Percentiles rank a stretch among this genome's conserved stretches.
phyloP scores from a whole-genome alignment of 768 basidiomycete species.

The Agrocybe chaxingu region DNA sequence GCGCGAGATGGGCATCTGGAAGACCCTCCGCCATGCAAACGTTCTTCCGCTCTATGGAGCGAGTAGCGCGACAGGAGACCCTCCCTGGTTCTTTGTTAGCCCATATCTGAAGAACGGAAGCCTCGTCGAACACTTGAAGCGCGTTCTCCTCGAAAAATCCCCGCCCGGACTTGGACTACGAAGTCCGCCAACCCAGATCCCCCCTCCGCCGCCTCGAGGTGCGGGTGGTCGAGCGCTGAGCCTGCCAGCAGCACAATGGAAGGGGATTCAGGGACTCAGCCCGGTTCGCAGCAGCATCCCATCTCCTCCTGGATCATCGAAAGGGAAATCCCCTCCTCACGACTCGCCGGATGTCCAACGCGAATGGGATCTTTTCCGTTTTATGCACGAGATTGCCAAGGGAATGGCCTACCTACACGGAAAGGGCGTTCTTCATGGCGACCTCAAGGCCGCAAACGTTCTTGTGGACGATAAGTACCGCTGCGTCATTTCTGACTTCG shows the following conservation, averaged over 20 bases:
- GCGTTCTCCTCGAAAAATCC: conserved; percentile 22
- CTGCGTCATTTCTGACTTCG: conserved; percentile 82
- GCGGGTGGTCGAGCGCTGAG: conserved; percentile 11
- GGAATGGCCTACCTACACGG: conserved; percentile 83
- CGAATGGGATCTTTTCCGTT: conserved; percentile 49
- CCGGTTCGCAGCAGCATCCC: conserved; percentile 1
- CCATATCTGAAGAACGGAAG: conserved; percentile 68
- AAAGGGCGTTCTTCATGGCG: conserved; percentile 70
- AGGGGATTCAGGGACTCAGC: not conserved
- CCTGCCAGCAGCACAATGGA: conserved; percentile 10
- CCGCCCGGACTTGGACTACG: conserved; percentile 20
- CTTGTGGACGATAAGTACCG: conserved; percentile 65
- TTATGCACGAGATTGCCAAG: conserved; percentile 75
- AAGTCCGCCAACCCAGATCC: conserved; percentile 4
- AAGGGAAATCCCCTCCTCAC: conserved; percentile 6
- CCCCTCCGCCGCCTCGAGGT: conserved; percentile 1
- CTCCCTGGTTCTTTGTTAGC: conserved; percentile 79
- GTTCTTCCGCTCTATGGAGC: conserved; percentile 78
- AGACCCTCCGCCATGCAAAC: conserved; percentile 60
- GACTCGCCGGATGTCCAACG: conserved; percentile 12
- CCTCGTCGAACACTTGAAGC: conserved; percentile 55
- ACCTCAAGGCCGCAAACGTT: conserved; percentile 79
- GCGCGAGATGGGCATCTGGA: conserved; percentile 72
- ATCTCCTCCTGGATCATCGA: conserved; percentile 3
- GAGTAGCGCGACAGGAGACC: conserved; percentile 63